Base-by-base conservation (phyloP, 2,329 filamentous ascomycete species). In the Xylaria sp. region DNA sequence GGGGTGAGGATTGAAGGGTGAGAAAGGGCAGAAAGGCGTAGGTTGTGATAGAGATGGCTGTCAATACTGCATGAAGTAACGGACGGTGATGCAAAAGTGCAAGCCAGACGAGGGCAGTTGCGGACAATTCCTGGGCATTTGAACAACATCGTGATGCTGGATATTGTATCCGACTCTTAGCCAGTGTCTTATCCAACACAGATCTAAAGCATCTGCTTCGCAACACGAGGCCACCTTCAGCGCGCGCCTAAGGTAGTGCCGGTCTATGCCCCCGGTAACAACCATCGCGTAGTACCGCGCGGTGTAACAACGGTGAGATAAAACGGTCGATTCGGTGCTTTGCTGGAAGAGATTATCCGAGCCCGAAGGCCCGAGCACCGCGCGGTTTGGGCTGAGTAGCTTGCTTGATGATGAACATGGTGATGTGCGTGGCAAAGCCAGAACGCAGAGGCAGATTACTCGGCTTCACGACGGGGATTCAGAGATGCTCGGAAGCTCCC, bases 331-430 rank as follows among this genome's bases (percentile, higher is more conserved):
- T 12, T 14, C 15, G 42, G 14, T 7, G 37, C 47, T 31, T n/a
- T 58, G 19, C 17, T 46, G 38, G 37, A 47, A 31, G 28, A 45
- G 56, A 58, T 58, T 58, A 38, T 52, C 56, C 56, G 46, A 52
- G 9, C 31, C 56, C 45, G 47, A 50, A 12, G 12, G 15, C 21
- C 17, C 25, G 15, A 19, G 38, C 25, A 17, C 11, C 47, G 47
- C 35, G 47, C 47, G 47, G 46, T 11, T 58, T 38, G 38, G 56
- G 56, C 12, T 43, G 12, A 43, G 40, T 43, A 12, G 17, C 21
- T 46, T 37, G 46, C 8, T 49, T 43, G 46, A 58, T 43, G 51
- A 31, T 4, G 28, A 9, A 31, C 28, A 9, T 31, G 28, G 28
- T 31, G 28, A 9, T 31, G 28, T 31, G 9, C 5, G 9, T 9